Evolutionary conservation across 208 protist genomes (phyloP).

Genomic region (Trypanosoma melophagium): DNA sequence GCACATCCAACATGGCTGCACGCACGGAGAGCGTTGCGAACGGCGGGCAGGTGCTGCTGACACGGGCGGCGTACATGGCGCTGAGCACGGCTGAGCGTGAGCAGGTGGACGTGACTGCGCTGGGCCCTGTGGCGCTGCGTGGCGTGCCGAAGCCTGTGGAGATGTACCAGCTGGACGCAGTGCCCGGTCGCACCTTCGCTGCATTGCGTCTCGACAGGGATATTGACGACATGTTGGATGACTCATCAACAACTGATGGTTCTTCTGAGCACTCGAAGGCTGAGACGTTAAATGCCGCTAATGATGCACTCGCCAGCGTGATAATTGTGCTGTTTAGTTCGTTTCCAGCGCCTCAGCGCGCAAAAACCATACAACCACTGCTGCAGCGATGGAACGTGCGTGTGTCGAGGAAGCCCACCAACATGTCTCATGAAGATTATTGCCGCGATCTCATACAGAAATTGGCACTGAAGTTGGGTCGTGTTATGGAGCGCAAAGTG

Average conservation of each 20-base stretch:
- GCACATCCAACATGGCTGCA: conserved; percentile 79
- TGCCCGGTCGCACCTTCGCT: conserved; percentile 43
- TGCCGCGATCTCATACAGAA: conserved; percentile 34
- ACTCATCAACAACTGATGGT: conserved; percentile 19
- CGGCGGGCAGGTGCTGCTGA: conserved; percentile 75
- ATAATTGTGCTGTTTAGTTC: conserved; percentile 42
- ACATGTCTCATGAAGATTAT: conserved; percentile 33
- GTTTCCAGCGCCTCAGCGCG: conserved; percentile 32
- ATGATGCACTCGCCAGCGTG: conserved; percentile 28
- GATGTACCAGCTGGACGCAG: conserved; percentile 62
- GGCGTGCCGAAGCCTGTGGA: conserved; percentile 55
- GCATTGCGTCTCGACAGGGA: conserved; percentile 49
- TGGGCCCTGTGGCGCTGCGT: conserved; percentile 49
- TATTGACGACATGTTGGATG: not conserved
- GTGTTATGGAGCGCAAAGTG: not conserved
- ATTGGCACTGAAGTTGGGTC: conserved; percentile 26
- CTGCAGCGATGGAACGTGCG: conserved; percentile 35
- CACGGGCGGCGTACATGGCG: conserved; percentile 40
- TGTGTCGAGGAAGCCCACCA: conserved; percentile 11
- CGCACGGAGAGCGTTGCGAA: conserved; percentile 70
- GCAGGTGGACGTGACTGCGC: conserved; percentile 14
- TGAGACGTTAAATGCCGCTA: conserved; percentile 21
- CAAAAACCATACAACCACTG: conserved; percentile 41
- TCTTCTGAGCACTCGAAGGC: conserved; percentile 25
- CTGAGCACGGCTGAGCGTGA: conserved; percentile 37